These are phyloP conservation scores for Oidiodendron maius DNA, from an alignment of 495 filamentous ascomycete genomes.

Conservation along the genomic window DNA sequence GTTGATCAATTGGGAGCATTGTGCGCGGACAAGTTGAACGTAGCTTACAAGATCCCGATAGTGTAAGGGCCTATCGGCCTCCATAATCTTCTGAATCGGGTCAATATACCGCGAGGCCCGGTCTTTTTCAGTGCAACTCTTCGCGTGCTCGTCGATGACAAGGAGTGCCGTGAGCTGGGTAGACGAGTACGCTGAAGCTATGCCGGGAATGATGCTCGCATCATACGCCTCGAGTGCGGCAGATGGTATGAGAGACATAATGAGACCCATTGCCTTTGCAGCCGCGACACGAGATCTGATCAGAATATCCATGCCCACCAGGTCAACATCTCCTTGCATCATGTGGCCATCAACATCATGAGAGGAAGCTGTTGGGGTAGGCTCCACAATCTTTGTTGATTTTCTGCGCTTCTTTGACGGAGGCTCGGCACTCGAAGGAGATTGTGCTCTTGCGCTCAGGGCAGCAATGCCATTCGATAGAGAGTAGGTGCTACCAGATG, in stretches of 20 bases:
- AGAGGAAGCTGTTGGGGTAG: slow-evolving; percentile 49
- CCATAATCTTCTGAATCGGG: slow-evolving; percentile 64
- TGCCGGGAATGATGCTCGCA: slow-evolving; percentile 49
- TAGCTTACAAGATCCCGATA: slow-evolving; percentile 87
- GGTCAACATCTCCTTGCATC: slow-evolving; percentile 92
- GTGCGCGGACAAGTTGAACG: slow-evolving; percentile 79
- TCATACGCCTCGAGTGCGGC: slow-evolving; percentile 44
- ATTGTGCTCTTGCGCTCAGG: slow-evolving; percentile 45
- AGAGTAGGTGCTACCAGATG: slow-evolving; percentile 81
- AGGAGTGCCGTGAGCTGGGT: slow-evolving; percentile 80
- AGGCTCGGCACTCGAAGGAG: slow-evolving; percentile 50
- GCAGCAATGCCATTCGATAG: slow-evolving; percentile 34
- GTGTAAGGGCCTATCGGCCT: slow-evolving; percentile 69
- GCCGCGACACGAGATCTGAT: slow-evolving; percentile 84
- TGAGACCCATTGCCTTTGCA: slow-evolving; percentile 72
- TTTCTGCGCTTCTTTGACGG: slow-evolving; percentile 66
- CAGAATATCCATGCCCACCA: slow-evolving; percentile 83
- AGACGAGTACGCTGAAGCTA: slow-evolving; percentile 68
- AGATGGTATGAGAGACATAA: slow-evolving; percentile 58
- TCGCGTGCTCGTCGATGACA: slow-evolving; percentile 85
- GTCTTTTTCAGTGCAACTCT: slow-evolving; percentile 36
- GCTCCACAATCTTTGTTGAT: slow-evolving; percentile 72
- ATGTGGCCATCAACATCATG: slow-evolving; percentile 98
- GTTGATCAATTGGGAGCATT: slow-evolving; percentile 83
- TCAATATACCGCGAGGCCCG: slow-evolving; percentile 43